These are phyloP conservation scores for Aspergillus taichungensis DNA, from an alignment of 495 filamentous ascomycete species.

Conservation along the genomic window DNA sequence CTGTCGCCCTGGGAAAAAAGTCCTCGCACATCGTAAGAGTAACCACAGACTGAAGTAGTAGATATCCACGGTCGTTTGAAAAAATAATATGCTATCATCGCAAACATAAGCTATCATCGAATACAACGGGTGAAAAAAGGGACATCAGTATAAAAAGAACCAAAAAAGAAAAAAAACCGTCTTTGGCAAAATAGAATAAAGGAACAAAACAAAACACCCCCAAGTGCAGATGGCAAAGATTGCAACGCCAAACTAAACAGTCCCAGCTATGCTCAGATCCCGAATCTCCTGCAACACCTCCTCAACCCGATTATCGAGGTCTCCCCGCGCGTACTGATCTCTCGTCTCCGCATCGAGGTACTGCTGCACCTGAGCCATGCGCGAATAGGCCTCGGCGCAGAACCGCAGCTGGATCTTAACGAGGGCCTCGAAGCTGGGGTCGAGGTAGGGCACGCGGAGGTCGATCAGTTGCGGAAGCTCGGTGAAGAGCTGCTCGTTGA, in stretches of 20 bases:
- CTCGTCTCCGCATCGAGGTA: slow-evolving; percentile 94
- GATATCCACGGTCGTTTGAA: too few species aligned
- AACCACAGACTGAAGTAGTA: too few species aligned
- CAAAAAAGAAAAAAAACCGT: slow-evolving; percentile 2
- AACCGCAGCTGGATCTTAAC: slow-evolving; percentile 98
- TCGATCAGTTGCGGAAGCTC: slow-evolving; percentile 98
- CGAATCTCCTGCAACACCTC: slow-evolving; percentile 95
- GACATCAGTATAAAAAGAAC: slow-evolving; percentile 1
- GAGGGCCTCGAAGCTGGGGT: slow-evolving; percentile 91
- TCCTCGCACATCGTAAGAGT: background rate
- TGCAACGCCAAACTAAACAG: slow-evolving; percentile 35
- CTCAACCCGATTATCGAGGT: slow-evolving; percentile 86
- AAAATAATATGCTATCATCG: too few species aligned
- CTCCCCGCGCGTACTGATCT: slow-evolving; percentile 90
- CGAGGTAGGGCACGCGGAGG: slow-evolving; percentile 89
- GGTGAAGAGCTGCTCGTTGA: slow-evolving; percentile 89
- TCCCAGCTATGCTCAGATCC: slow-evolving; percentile 86
- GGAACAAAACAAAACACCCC: slow-evolving; percentile 1
- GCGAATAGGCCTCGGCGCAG: slow-evolving; percentile 90
- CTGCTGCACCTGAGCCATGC: slow-evolving; percentile 99
- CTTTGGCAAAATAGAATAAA: slow-evolving; percentile 4
- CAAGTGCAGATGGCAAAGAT: background rate
- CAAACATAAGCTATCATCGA: background rate
- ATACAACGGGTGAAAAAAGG: slow-evolving; percentile 4
- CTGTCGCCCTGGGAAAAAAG: background rate